These are phyloP conservation scores for Fallopia convolvulus DNA, from an alignment of 148 eudicot species.

Conservation along the genomic window DNA sequence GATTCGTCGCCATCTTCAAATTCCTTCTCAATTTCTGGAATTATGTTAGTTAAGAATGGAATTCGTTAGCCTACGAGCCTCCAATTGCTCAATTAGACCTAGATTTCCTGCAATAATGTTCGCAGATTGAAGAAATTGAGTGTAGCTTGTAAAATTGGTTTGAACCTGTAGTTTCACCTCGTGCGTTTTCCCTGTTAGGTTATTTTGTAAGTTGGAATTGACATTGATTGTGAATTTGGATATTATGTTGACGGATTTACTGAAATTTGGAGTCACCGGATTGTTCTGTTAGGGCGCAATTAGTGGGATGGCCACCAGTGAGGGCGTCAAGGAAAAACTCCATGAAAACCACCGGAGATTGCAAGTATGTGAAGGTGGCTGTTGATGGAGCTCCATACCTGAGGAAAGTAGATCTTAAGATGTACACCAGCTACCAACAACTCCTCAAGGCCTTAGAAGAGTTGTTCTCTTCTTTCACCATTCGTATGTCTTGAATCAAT, in stretches of 20 bases:
- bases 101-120: not conserved
- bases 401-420: conserved; percentile 75
- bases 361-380: conserved; percentile 60
- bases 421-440: conserved; percentile 46
- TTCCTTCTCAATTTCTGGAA: no score
- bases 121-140: not conserved
- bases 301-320: conserved; percentile 61
- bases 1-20: no score
- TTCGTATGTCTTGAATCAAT: conserved; percentile 34
- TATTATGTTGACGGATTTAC: not conserved
- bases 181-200: no score
- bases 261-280: not conserved
- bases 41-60: not conserved
- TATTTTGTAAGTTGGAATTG: not conserved
- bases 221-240: no score
- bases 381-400: conserved; percentile 92
- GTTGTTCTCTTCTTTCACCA: conserved; percentile 62
- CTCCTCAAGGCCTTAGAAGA: conserved; percentile 56
- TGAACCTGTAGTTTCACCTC: not conserved
- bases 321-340: conserved; percentile 37
- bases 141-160: not conserved
- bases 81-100: not conserved
- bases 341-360: conserved; percentile 16
- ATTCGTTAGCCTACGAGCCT: not conserved
- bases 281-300: conserved; percentile 27